A percentile compares a stretch with the other conserved stretches of the same genome.
Conservation (phyloP, 139 green algal species). For the Coccomyxa sp. region DNA sequence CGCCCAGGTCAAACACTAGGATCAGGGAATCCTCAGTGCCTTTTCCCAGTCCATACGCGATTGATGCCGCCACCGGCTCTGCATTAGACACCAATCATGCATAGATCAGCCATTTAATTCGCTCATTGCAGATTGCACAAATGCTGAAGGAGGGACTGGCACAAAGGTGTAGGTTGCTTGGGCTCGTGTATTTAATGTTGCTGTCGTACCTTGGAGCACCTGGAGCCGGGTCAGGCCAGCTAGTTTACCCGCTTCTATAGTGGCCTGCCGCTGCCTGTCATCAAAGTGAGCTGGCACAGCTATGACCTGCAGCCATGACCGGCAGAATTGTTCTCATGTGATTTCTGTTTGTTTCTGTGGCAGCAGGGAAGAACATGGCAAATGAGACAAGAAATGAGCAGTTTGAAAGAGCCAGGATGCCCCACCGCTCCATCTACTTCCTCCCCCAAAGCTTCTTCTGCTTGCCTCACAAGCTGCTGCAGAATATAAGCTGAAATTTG, state of each 20-base stretch:
- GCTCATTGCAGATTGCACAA: too few relatives aligned
- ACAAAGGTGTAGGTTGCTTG: too few relatives aligned
- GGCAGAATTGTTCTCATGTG: slow-evolving; percentile 7
- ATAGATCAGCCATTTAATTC: not conserved
- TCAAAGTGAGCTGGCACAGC: slow-evolving; percentile 73
- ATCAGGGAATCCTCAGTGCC: slow-evolving; percentile 75
- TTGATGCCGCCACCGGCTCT: slow-evolving; percentile 2
- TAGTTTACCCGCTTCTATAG: slow-evolving; percentile 42
- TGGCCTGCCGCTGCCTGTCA: slow-evolving; percentile 49
- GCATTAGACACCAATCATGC: slow-evolving; percentile 1
- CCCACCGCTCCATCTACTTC: slow-evolving; percentile 8
- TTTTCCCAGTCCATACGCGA: slow-evolving; percentile 21
- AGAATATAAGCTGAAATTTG: slow-evolving; percentile 39
- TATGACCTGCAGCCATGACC: slow-evolving; percentile 45
- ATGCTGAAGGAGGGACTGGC: not conserved
- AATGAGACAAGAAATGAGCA: too few relatives aligned
- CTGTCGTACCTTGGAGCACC: slow-evolving; percentile 30
- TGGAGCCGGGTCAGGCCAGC: slow-evolving; percentile 52
- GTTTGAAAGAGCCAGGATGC: too few relatives aligned
- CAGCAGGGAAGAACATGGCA: too few relatives aligned
- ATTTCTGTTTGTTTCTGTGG: slow-evolving; percentile 7
- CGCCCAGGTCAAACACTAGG: slow-evolving; percentile 83
- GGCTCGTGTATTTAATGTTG: not conserved
- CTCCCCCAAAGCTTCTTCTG: slow-evolving; percentile 25
- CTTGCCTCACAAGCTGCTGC: slow-evolving; percentile 38